phyloP scores from a whole-genome alignment of 1,284 basidiomycete species.

The Cutaneotrichosporon curvatum region DNA sequence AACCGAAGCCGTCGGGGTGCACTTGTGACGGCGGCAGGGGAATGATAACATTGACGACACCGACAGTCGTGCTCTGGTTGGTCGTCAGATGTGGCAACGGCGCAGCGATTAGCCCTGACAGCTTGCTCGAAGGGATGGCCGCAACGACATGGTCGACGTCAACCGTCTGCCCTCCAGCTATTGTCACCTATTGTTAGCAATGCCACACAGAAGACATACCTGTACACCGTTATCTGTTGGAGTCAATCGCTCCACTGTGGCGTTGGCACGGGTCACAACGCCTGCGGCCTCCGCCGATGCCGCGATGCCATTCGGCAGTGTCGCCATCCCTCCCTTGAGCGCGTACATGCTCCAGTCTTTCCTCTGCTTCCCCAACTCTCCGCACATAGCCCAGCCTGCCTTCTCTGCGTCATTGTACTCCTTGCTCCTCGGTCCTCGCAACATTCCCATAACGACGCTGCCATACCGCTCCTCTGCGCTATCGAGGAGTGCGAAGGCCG shows the following conservation, averaged over 20 bases:
- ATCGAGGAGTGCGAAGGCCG: conserved; percentile 69
- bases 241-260: conserved; percentile 34
- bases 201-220: background rate
- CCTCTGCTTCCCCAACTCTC: conserved; percentile 25
- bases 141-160: conserved; percentile 24
- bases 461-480: conserved; percentile 59
- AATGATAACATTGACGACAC: conserved; percentile 59
- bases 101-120: conserved; percentile 29
- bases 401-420: conserved; percentile 17
- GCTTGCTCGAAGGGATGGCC: conserved; percentile 21
- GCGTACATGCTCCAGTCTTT: conserved; percentile 39
- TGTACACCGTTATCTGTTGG: conserved; percentile 1
- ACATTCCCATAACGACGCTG: conserved; percentile 64
- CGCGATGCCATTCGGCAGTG: conserved; percentile 58
- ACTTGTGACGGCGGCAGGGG: conserved; percentile 50
- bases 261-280: conserved; percentile 55
- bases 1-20: conserved; percentile 84
- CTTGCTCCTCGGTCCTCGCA: conserved; percentile 44
- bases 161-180: conserved; percentile 1
- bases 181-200: background rate
- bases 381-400: conserved; percentile 12
- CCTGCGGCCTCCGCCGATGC: conserved; percentile 49
- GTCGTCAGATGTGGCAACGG: conserved; percentile 50
- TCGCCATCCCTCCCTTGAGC: conserved; percentile 60
- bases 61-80: conserved; percentile 53